Percentiles rank a stretch among this genome's conserved stretches.
Conservation (phyloP, 2,329 filamentous ascomycete species). For the Verruconis gallopava region DNA sequence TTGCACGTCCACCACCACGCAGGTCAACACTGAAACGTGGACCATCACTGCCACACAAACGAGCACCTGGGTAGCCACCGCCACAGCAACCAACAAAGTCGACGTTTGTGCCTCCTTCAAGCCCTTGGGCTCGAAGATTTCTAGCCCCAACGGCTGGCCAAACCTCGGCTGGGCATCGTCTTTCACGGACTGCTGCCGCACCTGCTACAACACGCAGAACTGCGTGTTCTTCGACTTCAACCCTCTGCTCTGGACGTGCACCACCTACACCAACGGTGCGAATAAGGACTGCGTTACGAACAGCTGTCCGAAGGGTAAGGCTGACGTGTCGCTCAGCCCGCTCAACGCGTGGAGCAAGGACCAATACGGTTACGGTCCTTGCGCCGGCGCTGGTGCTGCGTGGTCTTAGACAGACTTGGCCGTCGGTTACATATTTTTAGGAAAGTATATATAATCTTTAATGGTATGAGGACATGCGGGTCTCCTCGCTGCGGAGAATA, state of each 20-base stretch:
- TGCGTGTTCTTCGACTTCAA: not conserved
- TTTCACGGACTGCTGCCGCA: not conserved
- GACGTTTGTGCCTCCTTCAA: not conserved
- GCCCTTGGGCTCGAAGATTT: not conserved
- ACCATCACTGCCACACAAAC: not conserved
- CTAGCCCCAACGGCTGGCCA: not conserved
- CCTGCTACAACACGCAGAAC: not conserved
- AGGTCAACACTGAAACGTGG: too few species aligned
- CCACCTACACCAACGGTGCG: not conserved
- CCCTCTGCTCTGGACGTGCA: not conserved
- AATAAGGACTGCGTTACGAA: not conserved
- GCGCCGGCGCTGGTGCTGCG: too few species aligned
- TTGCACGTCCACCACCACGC: too few species aligned
- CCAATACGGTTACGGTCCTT: not conserved
- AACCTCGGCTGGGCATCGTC: too few species aligned
- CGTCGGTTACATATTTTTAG: too few species aligned
- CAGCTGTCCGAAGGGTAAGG: not conserved
- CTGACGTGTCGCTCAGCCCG: not conserved
- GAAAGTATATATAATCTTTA: too few species aligned
- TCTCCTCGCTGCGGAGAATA: too few species aligned
- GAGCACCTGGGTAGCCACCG: not conserved
- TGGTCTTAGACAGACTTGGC: too few species aligned
- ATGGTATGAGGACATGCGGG: too few species aligned
- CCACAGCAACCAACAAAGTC: not conserved
- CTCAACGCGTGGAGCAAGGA: too few species aligned